Conservation (phyloP, 73 alveolate species). For the Paramecium primaurelia region DNA sequence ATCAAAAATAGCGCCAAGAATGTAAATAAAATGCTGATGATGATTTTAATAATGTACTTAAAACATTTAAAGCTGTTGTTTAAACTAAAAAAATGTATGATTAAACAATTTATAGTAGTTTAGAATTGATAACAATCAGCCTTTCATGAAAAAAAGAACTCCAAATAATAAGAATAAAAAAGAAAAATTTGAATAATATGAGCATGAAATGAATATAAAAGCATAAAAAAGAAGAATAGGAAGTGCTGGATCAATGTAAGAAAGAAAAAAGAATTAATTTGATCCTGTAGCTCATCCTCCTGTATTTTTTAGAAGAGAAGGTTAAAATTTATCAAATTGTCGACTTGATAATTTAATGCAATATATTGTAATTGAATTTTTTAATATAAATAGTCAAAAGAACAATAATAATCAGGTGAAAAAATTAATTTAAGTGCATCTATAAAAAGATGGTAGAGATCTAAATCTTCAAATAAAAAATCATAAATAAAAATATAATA, state of each 20-base stretch:
- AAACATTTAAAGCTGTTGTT: not conserved
- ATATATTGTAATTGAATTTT: not conserved
- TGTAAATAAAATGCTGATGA: not conserved
- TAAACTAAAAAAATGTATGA: not conserved
- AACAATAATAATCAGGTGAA: not conserved
- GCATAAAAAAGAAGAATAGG: not conserved
- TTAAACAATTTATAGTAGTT: not conserved
- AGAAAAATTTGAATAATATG: not conserved
- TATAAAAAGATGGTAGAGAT: not conserved
- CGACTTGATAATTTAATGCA: not conserved
- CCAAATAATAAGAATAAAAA: not conserved
- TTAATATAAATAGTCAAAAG: not conserved
- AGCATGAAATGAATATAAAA: not conserved
- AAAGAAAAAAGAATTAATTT: not conserved
- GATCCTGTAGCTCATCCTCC: slow-evolving; percentile 28
- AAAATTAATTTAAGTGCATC: not conserved
- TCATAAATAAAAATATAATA: not conserved
- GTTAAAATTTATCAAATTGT: not conserved
- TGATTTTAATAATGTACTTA: not conserved
- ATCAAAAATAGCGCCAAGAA: not conserved
- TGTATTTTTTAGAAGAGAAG: not conserved
- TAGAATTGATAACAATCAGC: not conserved
- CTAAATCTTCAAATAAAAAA: not conserved
- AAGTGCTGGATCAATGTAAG: slow-evolving; percentile 14
- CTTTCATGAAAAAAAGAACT: not conserved